A percentile compares a stretch with the other conserved stretches of the same genome.
These are phyloP conservation scores for Purpureocillium takamizusanense DNA, from an alignment of 2,329 filamentous ascomycete genomes.

Conservation along the genomic window DNA sequence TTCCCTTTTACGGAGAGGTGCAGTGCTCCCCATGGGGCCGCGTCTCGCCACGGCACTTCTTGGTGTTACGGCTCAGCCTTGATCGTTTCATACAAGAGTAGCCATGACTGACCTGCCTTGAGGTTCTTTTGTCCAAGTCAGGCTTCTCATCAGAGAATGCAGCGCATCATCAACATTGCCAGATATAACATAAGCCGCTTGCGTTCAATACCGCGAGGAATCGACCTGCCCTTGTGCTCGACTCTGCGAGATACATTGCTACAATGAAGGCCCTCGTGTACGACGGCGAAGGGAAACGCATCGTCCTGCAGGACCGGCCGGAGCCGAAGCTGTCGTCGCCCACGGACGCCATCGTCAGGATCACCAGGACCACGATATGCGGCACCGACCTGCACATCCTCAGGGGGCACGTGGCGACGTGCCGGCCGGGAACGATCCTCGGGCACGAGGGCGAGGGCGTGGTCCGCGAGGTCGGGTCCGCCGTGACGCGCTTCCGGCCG, in stretches of 20 bases:
- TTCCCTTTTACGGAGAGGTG: too few species aligned
- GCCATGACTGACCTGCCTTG: too few species aligned
- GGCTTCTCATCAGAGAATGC: neutral
- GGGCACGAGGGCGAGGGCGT: constrained; percentile 46
- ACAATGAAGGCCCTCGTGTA: constrained; percentile 40
- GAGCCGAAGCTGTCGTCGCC: constrained; percentile 29
- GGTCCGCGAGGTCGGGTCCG: constrained; percentile 32
- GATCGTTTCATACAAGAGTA: too few species aligned
- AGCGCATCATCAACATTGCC: neutral
- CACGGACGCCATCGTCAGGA: constrained; percentile 39
- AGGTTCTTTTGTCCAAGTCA: too few species aligned
- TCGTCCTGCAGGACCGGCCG: constrained; percentile 30
- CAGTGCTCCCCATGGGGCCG: too few species aligned
- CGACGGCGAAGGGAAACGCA: constrained; percentile 17
- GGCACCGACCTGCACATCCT: constrained; percentile 48
- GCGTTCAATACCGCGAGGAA: neutral
- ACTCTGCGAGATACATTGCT: neutral
- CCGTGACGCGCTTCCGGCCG: constrained; percentile 34
- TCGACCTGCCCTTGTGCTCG: too few species aligned
- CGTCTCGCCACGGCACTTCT: too few species aligned
- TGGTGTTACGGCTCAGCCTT: too few species aligned
- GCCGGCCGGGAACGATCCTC: constrained; percentile 33
- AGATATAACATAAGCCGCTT: neutral
- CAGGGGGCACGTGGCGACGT: constrained; percentile 42
- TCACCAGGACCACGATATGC: constrained; percentile 41